phyloP scores from a whole-genome alignment of 345 rosid genomes.

The Pugionium dolabratum region DNA sequence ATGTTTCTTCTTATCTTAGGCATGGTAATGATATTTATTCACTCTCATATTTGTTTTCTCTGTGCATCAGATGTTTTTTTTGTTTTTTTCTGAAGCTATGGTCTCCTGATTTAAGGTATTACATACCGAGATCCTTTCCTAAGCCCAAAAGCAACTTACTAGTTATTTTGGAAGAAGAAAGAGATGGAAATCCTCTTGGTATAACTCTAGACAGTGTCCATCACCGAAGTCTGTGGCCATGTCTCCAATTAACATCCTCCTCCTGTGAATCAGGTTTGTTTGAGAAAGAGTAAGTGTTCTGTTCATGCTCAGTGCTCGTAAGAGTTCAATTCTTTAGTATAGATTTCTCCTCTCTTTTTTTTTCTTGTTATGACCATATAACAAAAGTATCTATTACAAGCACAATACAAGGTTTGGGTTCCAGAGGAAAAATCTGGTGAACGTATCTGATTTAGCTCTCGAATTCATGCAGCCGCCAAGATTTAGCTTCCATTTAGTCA shows the following conservation, averaged over 20 bases:
- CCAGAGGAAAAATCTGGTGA: neutral
- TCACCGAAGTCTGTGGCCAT: conserved; percentile 43
- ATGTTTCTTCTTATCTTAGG: conserved; percentile 44
- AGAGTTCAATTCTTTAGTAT: conserved; percentile 20
- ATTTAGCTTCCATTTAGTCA: conserved; percentile 43
- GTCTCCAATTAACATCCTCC: conserved; percentile 40
- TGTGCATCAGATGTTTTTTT: too few species aligned
- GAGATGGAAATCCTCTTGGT: conserved; percentile 51
- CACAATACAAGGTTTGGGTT: conserved; percentile 24
- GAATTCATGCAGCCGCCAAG: neutral
- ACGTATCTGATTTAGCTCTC: neutral
- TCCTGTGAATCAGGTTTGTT: conserved; percentile 53
- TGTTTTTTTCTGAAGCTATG: conserved; percentile 9
- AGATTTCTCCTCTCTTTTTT: neutral
- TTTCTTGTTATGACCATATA: conserved; percentile 6
- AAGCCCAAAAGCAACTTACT: conserved; percentile 48
- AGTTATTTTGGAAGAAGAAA: conserved; percentile 60
- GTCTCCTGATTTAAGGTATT: conserved; percentile 45
- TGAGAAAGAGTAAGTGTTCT: conserved; percentile 50
- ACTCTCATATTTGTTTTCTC: neutral
- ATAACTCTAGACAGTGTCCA: conserved; percentile 46
- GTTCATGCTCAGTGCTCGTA: conserved; percentile 60
- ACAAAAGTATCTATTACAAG: conserved; percentile 26
- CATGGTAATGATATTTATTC: conserved; percentile 45
- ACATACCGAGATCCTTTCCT: conserved; percentile 59